Conservation (phyloP, 208 protist species). For the Trypanosoma rangeli region DNA sequence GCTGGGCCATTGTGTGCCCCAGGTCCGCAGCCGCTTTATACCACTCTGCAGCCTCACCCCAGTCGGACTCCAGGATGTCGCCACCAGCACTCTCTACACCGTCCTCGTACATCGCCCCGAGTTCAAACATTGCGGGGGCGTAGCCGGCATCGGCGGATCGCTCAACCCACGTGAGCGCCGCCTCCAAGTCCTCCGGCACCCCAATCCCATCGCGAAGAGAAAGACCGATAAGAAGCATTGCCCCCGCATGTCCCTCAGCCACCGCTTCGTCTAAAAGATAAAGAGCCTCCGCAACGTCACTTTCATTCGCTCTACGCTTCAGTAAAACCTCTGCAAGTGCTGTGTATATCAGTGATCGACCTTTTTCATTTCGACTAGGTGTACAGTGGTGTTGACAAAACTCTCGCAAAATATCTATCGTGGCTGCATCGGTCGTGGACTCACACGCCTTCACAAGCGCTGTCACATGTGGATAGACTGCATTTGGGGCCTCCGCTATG, state of each 20-base stretch:
- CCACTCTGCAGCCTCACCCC: slow-evolving; percentile 73
- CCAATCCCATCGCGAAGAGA: slow-evolving; percentile 68
- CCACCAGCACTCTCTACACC: slow-evolving; percentile 21
- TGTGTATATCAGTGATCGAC: slow-evolving; percentile 34
- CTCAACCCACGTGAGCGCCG: slow-evolving; percentile 63
- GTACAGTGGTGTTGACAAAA: slow-evolving; percentile 1
- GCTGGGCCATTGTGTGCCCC: slow-evolving; percentile 61
- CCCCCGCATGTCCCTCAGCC: slow-evolving; percentile 43
- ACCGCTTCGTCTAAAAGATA: slow-evolving; percentile 55
- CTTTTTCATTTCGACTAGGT: neutral
- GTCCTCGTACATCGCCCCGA: slow-evolving; percentile 67
- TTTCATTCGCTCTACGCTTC: slow-evolving; percentile 1
- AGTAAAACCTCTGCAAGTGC: slow-evolving; percentile 44
- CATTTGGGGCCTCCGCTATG: neutral
- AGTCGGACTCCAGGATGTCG: slow-evolving; percentile 38
- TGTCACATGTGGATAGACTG: slow-evolving; percentile 16
- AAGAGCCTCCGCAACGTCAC: slow-evolving; percentile 23
- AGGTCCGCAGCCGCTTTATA: slow-evolving; percentile 58
- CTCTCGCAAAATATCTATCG: slow-evolving; percentile 10
- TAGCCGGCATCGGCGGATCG: slow-evolving; percentile 61
- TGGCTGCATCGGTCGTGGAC: slow-evolving; percentile 6
- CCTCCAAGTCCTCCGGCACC: slow-evolving; percentile 37
- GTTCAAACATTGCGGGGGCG: slow-evolving; percentile 79
- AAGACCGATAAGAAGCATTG: slow-evolving; percentile 65
- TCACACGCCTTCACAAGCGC: slow-evolving; percentile 25